A percentile compares a stretch with the other conserved stretches of the same genome.
Conservation (phyloP, 2,329 filamentous ascomycete species). For the Exophiala xenobiotica region DNA sequence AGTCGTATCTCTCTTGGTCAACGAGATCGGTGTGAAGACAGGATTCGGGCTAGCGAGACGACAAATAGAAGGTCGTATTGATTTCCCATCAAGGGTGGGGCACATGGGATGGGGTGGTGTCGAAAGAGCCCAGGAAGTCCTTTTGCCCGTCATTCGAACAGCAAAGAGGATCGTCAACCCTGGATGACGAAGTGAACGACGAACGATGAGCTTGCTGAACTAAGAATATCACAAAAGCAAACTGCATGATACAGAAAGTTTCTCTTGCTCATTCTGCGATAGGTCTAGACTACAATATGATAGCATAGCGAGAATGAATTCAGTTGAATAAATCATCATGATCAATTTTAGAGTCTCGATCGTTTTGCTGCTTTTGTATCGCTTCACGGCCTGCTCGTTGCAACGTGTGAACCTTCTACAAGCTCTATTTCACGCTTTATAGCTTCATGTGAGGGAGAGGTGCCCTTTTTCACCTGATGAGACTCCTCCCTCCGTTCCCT, state of each 20-base stretch:
- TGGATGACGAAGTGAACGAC: slow-evolving; percentile 10
- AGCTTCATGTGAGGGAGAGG: not conserved
- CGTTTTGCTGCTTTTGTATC: not conserved
- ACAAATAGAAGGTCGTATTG: slow-evolving; percentile 23
- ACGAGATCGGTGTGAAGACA: slow-evolving; percentile 1
- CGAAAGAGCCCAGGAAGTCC: not conserved
- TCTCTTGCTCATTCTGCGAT: slow-evolving; percentile 3
- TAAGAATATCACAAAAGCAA: slow-evolving; percentile 4
- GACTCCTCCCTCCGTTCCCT: slow-evolving; percentile 14
- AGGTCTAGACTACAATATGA: slow-evolving; percentile 11
- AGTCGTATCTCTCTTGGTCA: not conserved
- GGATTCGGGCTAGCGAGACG: slow-evolving; percentile 25
- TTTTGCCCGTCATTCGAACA: not conserved
- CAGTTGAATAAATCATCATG: slow-evolving; percentile 1
- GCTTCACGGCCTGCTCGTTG: no score
- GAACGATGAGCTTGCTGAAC: slow-evolving; percentile 5
- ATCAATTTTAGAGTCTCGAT: not conserved
- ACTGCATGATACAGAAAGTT: slow-evolving; percentile 10
- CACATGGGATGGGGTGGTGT: not conserved
- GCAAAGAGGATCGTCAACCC: not conserved
- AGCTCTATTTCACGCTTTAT: no score
- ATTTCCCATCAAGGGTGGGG: slow-evolving; percentile 3
- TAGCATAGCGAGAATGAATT: slow-evolving; percentile 10
- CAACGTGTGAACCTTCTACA: no score
- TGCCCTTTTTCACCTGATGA: not conserved